Conservation (phyloP, 805 yeast species). For the Candida maesae region DNA sequence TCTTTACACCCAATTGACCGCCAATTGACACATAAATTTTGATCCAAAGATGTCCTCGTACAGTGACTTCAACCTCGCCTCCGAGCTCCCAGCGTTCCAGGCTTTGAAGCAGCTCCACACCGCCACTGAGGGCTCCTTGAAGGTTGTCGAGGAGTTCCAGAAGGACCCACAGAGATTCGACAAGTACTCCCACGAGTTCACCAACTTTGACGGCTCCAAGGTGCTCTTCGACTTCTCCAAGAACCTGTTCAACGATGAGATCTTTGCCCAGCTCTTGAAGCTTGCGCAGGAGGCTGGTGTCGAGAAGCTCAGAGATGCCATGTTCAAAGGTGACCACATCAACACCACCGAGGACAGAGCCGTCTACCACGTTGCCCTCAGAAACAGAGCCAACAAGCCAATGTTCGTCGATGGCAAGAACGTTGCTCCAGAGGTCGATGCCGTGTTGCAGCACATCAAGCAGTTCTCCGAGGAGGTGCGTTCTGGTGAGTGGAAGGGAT, state of each 20-base stretch:
- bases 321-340: slow-evolving; percentile 92
- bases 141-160: slow-evolving; percentile 68
- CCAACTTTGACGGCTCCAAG: slow-evolving; percentile 82
- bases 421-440: slow-evolving; percentile 88
- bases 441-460: slow-evolving; percentile 92
- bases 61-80: slow-evolving; percentile 16
- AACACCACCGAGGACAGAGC: slow-evolving; percentile 96
- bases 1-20: not conserved
- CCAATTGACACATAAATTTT: no score
- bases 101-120: slow-evolving; percentile 70
- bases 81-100: slow-evolving; percentile 83
- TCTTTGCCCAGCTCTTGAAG: slow-evolving; percentile 59
- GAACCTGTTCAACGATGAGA: slow-evolving; percentile 86
- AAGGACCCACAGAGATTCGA: slow-evolving; percentile 71
- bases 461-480: slow-evolving; percentile 88
- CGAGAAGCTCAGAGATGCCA: slow-evolving; percentile 79
- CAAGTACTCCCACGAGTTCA: slow-evolving; percentile 73
- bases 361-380: slow-evolving; percentile 92
- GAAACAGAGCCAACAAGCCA: slow-evolving; percentile 83
- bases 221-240: slow-evolving; percentile 94
- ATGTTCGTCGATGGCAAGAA: slow-evolving; percentile 88
- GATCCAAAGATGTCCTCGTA: slow-evolving; percentile 4
- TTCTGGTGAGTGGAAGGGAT: slow-evolving; percentile 95
- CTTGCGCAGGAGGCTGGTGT: slow-evolving; percentile 91
- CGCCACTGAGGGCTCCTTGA: slow-evolving; percentile 61